Base-by-base conservation (phyloP, 148 eudicot genomes). In the Oxyria digyna region DNA sequence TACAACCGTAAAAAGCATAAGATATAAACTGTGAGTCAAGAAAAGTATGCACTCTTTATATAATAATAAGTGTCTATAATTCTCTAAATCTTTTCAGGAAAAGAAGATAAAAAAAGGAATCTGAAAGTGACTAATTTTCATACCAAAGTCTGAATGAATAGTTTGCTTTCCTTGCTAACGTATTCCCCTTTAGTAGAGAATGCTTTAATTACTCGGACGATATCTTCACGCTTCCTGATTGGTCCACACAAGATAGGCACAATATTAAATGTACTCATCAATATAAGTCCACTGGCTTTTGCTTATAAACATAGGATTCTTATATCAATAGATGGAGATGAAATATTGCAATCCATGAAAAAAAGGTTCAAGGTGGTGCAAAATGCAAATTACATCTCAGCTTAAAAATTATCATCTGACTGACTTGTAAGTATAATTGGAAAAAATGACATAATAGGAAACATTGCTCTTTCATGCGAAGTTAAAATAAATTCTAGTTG, bases 201-300 rank as follows among this genome's bases (percentile, higher is more conserved):
- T 71, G 91, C 99, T 84, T 87, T 94, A 73, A 94, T 69, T 67
- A 82, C 89, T 75, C 90, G 85, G 52, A 86, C 90, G 54, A 88
- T 84, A 79, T 90, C 99, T 70, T 94, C 97, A 15, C 91, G 92
- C 76, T 83, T 87, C 70, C 99, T 94, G 96, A 68, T 72, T 52
- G 46, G 63, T 71, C 69, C 35, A 62, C 48, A 83, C 11, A 67
- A 73, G 45, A 78, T 67, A 42, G 1, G 29, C 13, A 69, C 62
- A 67, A 35, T 35, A 54, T 17, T 46, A 46, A 42, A 31, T 33
- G 54, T 46, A 10, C 42, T 46, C n/a, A 32, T 31, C 62, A 54
- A 24, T 54, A 23, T 32, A 15, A 32, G 24, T 29, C 31, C 4
- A 29, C 9, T 18, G 24, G 1, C 38, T 29, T 17, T 6, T 29